Conservation (phyloP, 164 flowering plant species). For the Akebia trifoliata region DNA sequence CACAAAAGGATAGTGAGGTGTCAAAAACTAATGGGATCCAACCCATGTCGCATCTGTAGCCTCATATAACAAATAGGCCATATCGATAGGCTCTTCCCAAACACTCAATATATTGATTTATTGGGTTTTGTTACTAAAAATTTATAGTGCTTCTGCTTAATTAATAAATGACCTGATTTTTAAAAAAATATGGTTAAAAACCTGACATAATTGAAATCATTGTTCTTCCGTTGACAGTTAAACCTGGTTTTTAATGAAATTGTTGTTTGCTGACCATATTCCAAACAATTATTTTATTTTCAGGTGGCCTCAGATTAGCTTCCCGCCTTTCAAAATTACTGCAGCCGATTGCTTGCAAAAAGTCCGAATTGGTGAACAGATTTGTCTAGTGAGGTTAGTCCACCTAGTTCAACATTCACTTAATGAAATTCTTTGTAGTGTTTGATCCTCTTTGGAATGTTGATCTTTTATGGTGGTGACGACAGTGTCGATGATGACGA, state of each 20-base stretch:
- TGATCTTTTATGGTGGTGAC: conserved; percentile 25
- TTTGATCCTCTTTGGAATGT: conserved; percentile 15
- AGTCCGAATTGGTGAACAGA: conserved; percentile 67
- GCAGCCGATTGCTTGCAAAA: conserved; percentile 52
- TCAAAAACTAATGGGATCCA: conserved; percentile 21
- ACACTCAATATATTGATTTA: too few species aligned
- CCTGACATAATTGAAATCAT: background rate
- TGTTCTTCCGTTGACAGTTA: conserved; percentile 35
- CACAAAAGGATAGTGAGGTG: conserved; percentile 25
- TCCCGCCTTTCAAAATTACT: conserved; percentile 71
- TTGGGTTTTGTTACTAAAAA: too few species aligned
- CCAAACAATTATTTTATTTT: background rate
- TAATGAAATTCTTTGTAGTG: background rate
- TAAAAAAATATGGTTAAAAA: too few species aligned
- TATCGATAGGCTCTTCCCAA: too few species aligned
- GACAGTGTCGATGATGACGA: conserved; percentile 21
- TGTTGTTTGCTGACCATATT: background rate
- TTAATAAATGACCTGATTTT: background rate
- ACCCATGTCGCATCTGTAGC: background rate
- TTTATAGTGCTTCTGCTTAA: background rate
- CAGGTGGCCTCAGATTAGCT: conserved; percentile 83
- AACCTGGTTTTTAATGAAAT: too few species aligned
- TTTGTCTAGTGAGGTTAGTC: conserved; percentile 78
- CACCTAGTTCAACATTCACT: background rate
- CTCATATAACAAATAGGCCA: too few species aligned